These are phyloP conservation scores for Klebsormidium nitens DNA, from an alignment of 139 green algal species.

Conservation along the genomic window DNA sequence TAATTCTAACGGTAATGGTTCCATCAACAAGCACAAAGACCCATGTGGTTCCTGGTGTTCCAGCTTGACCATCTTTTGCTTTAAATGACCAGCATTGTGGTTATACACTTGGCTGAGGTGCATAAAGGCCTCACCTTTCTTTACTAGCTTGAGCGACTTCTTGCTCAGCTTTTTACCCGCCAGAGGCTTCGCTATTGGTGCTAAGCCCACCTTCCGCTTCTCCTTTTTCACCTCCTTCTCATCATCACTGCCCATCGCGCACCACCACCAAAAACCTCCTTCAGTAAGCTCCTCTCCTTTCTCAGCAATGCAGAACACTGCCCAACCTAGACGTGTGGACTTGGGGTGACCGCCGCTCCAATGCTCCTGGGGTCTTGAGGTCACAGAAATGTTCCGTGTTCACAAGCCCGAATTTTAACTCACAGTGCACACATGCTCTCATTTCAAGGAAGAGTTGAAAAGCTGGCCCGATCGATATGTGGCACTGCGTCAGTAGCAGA, in stretches of 20 bases:
- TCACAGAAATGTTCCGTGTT: no score
- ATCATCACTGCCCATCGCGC: not conserved
- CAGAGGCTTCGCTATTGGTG: conserved; percentile 82
- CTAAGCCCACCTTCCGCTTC: conserved; percentile 23
- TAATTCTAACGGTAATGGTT: not conserved
- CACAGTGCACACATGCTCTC: no score
- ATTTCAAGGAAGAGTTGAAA: no score
- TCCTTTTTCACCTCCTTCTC: conserved; percentile 30
- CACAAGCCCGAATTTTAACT: no score
- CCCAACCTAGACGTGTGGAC: no score
- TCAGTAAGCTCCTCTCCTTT: no score
- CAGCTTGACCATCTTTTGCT: not conserved
- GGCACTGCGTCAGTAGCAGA: no score
- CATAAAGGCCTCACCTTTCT: conserved; percentile 22
- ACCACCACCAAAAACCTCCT: no score
- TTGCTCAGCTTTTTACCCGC: conserved; percentile 90
- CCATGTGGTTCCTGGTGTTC: conserved; percentile 3
- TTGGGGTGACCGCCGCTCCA: no score
- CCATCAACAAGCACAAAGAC: conserved; percentile 3
- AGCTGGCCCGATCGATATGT: no score
- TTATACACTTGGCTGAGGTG: not conserved
- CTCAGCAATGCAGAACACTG: no score
- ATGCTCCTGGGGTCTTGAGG: no score
- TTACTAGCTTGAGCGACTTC: conserved; percentile 59
- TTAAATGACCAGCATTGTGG: not conserved